Conservation (phyloP, 2,329 filamentous ascomycete species). For the Trichoderma sp. region DNA sequence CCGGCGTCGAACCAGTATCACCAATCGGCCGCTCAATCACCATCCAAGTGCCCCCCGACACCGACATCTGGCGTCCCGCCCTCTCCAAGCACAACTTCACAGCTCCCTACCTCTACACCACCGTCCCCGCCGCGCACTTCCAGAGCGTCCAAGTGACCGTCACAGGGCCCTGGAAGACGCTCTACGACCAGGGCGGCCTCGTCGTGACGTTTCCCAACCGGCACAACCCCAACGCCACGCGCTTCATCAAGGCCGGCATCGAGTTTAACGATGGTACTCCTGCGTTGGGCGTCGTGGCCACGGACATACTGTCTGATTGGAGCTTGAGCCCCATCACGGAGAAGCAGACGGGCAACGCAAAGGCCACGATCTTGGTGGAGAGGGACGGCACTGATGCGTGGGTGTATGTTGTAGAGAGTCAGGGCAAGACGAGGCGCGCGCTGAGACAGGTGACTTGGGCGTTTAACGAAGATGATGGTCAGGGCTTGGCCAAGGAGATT, state of each 20-base stretch:
- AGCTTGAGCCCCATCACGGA: slow-evolving; percentile 24
- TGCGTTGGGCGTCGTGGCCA: slow-evolving; percentile 24
- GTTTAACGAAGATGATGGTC: slow-evolving; percentile 21
- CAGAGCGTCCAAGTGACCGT: slow-evolving; percentile 25
- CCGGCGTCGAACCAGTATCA: slow-evolving; percentile 15
- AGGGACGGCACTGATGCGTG: slow-evolving; percentile 24
- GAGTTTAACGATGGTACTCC: slow-evolving; percentile 25
- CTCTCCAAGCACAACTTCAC: slow-evolving; percentile 24
- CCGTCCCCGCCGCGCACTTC: slow-evolving; percentile 16
- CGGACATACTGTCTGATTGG: slow-evolving; percentile 26
- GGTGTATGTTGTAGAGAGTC: slow-evolving; percentile 24
- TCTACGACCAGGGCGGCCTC: slow-evolving; percentile 27
- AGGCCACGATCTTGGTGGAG: slow-evolving; percentile 23
- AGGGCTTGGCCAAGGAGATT: slow-evolving; percentile 21
- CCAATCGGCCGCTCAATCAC: slow-evolving; percentile 21
- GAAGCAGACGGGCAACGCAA: slow-evolving; percentile 15
- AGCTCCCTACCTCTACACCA: slow-evolving; percentile 25
- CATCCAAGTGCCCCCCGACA: slow-evolving; percentile 25
- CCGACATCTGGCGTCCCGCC: slow-evolving; percentile 25
- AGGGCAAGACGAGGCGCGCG: slow-evolving; percentile 6
- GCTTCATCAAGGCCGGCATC: slow-evolving; percentile 27
- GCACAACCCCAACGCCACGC: neutral
- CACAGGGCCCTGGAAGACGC: slow-evolving; percentile 24
- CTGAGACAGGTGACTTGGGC: slow-evolving; percentile 26
- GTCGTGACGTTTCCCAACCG: slow-evolving; percentile 21